Evolutionary conservation across 768 basidiomycete species (phyloP).

Genomic region (Leucocoprinus sp.): DNA sequence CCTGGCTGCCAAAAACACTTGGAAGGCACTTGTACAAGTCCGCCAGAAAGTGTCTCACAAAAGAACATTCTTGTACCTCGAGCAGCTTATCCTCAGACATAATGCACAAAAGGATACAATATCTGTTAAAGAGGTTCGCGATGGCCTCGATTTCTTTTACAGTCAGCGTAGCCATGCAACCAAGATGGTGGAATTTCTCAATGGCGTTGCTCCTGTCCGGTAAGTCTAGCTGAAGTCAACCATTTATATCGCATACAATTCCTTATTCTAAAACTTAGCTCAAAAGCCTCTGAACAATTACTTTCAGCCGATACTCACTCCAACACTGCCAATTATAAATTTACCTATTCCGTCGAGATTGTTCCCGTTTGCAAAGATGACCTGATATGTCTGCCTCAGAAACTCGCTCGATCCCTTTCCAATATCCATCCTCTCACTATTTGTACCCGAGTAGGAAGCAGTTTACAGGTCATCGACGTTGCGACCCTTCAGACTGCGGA

Average conservation of each 20-base stretch:
- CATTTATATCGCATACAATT: constrained; percentile 20
- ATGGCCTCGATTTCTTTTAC: constrained; percentile 98
- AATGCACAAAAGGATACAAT: constrained; percentile 96
- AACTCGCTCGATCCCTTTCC: constrained; percentile 72
- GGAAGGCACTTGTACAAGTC: constrained; percentile 98
- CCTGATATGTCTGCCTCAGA: constrained; percentile 80
- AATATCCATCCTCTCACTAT: constrained; percentile 87
- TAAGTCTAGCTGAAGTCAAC: constrained; percentile 28
- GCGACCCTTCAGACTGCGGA: constrained; percentile 80
- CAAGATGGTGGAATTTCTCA: constrained; percentile 94
- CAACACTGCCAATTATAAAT: constrained; percentile 92
- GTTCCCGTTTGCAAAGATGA: constrained; percentile 97
- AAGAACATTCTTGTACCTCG: constrained; percentile 94
- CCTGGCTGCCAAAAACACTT: constrained; percentile 96
- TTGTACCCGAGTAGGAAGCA: constrained; percentile 88
- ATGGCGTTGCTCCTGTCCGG: constrained; percentile 82
- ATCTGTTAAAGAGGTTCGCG: constrained; percentile 83
- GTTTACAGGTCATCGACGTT: constrained; percentile 86
- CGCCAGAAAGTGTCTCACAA: constrained; percentile 98
- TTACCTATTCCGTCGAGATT: constrained; percentile 96
- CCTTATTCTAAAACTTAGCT: constrained; percentile 25
- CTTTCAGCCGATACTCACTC: constrained; percentile 90
- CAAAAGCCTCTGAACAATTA: constrained; percentile 91
- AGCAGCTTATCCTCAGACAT: constrained; percentile 95
- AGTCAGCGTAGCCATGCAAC: constrained; percentile 82